Percentiles rank a stretch among this genome's conserved stretches.
Conservation (phyloP, 345 rosid species). For the Chamaenerion angustifolium region DNA sequence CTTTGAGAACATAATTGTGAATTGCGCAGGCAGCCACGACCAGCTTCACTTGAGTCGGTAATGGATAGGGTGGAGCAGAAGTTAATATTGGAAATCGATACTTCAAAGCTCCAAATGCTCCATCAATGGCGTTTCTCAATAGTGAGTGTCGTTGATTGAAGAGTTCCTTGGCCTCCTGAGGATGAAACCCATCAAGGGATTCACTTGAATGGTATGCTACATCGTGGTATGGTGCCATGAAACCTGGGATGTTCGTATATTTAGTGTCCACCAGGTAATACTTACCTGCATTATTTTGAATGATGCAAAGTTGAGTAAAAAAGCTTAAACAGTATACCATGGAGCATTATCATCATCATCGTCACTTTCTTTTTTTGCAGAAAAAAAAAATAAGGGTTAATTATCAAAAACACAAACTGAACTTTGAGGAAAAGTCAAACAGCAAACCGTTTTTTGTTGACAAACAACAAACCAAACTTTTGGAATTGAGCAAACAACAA, state of each 20-base stretch:
- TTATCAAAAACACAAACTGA: too few species aligned
- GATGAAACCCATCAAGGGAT: constrained; percentile 28
- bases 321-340: not conserved
- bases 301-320: not conserved
- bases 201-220: constrained; percentile 27
- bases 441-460: too few species aligned
- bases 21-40: constrained; percentile 74
- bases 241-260: constrained; percentile 58
- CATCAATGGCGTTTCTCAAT: constrained; percentile 32
- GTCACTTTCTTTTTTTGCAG: not conserved
- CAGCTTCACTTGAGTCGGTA: constrained; percentile 75
- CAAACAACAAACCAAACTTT: too few species aligned
- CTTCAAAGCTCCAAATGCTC: constrained; percentile 55
- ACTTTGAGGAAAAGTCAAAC: too few species aligned
- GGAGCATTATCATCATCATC: not conserved
- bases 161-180: constrained; percentile 47
- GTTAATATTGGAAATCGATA: constrained; percentile 71
- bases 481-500: too few species aligned
- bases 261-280: constrained; percentile 66
- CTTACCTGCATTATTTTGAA: constrained; percentile 36
- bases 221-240: constrained; percentile 52
- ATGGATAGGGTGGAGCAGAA: constrained; percentile 84
- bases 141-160: constrained; percentile 68
- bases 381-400: too few species aligned
- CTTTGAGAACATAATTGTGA: constrained; percentile 63